Conservation (phyloP, 2,329 filamentous ascomycete genomes). For the Metarhizium brunneum region DNA sequence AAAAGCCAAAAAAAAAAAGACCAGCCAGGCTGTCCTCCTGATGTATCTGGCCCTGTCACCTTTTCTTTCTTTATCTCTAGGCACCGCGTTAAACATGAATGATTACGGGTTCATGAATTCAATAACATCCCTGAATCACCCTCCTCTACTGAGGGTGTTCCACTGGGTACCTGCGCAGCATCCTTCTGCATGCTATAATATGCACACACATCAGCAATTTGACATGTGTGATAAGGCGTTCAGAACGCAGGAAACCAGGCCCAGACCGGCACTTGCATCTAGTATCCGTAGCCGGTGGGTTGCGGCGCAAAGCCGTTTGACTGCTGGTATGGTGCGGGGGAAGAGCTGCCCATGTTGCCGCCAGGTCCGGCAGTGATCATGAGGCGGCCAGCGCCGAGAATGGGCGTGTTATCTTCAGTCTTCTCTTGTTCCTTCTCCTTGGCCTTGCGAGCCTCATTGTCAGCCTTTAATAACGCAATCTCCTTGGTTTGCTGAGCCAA, state of each 20-base stretch:
- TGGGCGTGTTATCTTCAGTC: constrained; percentile 88
- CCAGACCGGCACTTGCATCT: constrained; percentile 26
- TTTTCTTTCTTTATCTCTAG: constrained; percentile 2
- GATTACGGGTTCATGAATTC: constrained; percentile 11
- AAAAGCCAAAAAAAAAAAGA: background rate
- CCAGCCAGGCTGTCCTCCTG: background rate
- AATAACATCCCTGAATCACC: constrained; percentile 16
- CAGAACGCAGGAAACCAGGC: constrained; percentile 11
- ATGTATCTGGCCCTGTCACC: background rate
- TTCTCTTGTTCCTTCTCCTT: constrained; percentile 65
- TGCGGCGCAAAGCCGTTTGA: constrained; percentile 86
- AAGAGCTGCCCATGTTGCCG: constrained; percentile 34
- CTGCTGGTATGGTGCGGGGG: constrained; percentile 62
- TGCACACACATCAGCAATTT: background rate
- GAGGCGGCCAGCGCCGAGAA: constrained; percentile 76
- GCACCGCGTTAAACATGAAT: background rate
- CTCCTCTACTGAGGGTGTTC: background rate
- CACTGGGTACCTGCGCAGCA: background rate
- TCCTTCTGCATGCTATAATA: background rate
- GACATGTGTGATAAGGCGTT: background rate
- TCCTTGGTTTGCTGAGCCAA: constrained; percentile 83
- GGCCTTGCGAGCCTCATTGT: constrained; percentile 89
- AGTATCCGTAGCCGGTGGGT: constrained; percentile 67
- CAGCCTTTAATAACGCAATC: constrained; percentile 76
- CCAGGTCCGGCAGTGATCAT: constrained; percentile 94